phyloP scores from a whole-genome alignment of 2,329 filamentous ascomycete genomes.

The Trichocomaceae sp. region DNA sequence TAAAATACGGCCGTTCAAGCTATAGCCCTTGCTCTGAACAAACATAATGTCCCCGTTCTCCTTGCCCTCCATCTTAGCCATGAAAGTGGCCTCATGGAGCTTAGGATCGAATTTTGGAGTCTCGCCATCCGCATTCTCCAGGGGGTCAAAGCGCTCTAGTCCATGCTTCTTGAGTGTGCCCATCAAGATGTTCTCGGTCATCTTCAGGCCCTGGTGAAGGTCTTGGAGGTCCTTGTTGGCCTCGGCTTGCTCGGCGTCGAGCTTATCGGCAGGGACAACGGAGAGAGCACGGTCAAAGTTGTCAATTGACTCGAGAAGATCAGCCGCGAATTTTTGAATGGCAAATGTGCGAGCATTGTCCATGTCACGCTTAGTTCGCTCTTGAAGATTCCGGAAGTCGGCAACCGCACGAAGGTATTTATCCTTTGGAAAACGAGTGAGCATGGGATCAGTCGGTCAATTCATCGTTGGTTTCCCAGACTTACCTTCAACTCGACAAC shows the following conservation, averaged over 20 bases:
- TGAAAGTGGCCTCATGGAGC: slow-evolving; percentile 92
- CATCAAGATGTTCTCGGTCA: slow-evolving; percentile 89
- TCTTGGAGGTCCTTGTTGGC: slow-evolving; percentile 65
- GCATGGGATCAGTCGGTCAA: not conserved
- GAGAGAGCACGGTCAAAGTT: slow-evolving; percentile 90
- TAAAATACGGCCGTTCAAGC: slow-evolving; percentile 81
- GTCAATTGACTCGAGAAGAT: slow-evolving; percentile 90
- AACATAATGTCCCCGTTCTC: slow-evolving; percentile 86
- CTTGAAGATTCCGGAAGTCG: slow-evolving; percentile 96
- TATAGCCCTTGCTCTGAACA: slow-evolving; percentile 93
- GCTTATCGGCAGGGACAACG: slow-evolving; percentile 69
- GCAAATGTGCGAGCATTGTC: slow-evolving; percentile 84
- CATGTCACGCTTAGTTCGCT: slow-evolving; percentile 85
- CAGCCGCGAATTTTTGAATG: slow-evolving; percentile 87
- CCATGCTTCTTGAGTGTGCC: slow-evolving; percentile 89
- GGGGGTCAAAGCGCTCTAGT: slow-evolving; percentile 78
- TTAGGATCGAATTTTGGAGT: slow-evolving; percentile 93
- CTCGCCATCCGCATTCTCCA: slow-evolving; percentile 41
- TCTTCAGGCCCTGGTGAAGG: slow-evolving; percentile 83
- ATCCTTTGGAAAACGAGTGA: slow-evolving; percentile 53
- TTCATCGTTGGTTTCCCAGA: not conserved
- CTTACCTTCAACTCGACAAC: slow-evolving; percentile 77
- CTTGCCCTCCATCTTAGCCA: slow-evolving; percentile 79
- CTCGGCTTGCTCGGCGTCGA: slow-evolving; percentile 50
- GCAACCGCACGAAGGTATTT: slow-evolving; percentile 89